Percentiles rank a stretch among this genome's conserved stretches.
Conservation (phyloP, 164 flowering plant genomes). For the Nelumbo lutea region DNA sequence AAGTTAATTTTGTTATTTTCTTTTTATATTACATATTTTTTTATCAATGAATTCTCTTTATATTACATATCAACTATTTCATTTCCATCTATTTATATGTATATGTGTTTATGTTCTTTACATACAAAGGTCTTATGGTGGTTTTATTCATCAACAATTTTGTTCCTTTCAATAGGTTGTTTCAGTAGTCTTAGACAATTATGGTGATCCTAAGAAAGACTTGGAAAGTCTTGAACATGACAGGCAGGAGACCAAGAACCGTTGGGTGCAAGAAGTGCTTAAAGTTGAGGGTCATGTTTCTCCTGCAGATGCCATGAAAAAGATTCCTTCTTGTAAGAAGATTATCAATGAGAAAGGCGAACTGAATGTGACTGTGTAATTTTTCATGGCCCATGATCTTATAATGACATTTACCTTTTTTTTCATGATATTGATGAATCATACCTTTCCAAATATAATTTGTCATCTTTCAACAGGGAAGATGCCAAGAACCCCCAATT, state of each 20-base stretch:
- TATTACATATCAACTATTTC: too few species aligned
- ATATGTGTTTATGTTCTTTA: not conserved
- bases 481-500: slow-evolving; percentile 64
- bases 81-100: too few species aligned
- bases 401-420: not conserved
- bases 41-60: too few species aligned
- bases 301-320: slow-evolving; percentile 33
- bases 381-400: slow-evolving; percentile 11
- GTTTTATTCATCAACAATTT: not conserved
- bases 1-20: too few species aligned
- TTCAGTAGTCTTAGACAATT: slow-evolving; percentile 81
- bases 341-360: slow-evolving; percentile 70
- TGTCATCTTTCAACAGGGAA: slow-evolving; percentile 43
- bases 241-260: slow-evolving; percentile 28
- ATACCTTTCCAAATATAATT: slow-evolving; percentile 2
- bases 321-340: slow-evolving; percentile 65
- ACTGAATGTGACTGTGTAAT: slow-evolving; percentile 58
- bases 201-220: slow-evolving; percentile 32
- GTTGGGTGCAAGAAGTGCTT: slow-evolving; percentile 72
- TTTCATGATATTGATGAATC: not conserved
- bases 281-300: slow-evolving; percentile 54
- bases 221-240: slow-evolving; percentile 23
- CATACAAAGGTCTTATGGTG: not conserved
- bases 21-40: not conserved
- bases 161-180: slow-evolving; percentile 48